Percentiles rank a stretch among this genome's conserved stretches.
phyloP scores from a whole-genome alignment of 306 rosid species.

The Dalbergia cultrata region DNA sequence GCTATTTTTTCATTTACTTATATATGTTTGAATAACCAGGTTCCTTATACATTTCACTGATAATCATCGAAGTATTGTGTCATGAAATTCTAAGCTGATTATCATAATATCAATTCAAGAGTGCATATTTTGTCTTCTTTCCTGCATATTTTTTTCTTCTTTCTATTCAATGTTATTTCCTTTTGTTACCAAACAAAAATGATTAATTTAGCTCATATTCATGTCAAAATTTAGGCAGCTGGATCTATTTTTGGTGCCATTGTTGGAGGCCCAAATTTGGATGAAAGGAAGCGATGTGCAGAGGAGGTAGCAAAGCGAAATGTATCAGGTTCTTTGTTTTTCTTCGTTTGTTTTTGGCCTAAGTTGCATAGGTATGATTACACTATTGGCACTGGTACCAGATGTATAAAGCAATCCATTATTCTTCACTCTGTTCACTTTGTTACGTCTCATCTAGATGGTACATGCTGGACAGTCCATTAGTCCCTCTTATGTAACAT shows the following conservation, averaged over 20 bases:
- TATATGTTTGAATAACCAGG: not conserved
- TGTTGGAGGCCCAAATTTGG: slow-evolving; percentile 83
- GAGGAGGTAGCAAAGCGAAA: slow-evolving; percentile 78
- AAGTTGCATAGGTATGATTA: not conserved
- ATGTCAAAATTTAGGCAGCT: slow-evolving; percentile 64
- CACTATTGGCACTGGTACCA: not conserved
- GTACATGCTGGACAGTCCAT: not conserved
- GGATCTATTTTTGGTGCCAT: slow-evolving; percentile 87
- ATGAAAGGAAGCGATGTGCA: slow-evolving; percentile 87
- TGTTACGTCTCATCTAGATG: not conserved
- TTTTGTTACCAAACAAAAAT: not conserved
- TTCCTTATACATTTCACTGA: not conserved
- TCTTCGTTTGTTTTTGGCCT: slow-evolving; percentile 13
- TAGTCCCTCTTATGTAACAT: not conserved
- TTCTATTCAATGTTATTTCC: slow-evolving; percentile 2
- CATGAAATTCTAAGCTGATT: slow-evolving; percentile 16
- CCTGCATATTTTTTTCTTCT: not conserved
- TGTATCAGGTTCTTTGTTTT: slow-evolving; percentile 73
- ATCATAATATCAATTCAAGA: not conserved
- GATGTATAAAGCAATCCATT: not conserved
- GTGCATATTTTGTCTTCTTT: slow-evolving; percentile 21
- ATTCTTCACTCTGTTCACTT: not conserved
- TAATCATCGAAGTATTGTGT: not conserved
- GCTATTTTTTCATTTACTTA: not conserved
- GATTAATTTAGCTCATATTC: not conserved